Conservation (phyloP, 495 filamentous ascomycete genomes). For the Aspergillus hancockii region DNA sequence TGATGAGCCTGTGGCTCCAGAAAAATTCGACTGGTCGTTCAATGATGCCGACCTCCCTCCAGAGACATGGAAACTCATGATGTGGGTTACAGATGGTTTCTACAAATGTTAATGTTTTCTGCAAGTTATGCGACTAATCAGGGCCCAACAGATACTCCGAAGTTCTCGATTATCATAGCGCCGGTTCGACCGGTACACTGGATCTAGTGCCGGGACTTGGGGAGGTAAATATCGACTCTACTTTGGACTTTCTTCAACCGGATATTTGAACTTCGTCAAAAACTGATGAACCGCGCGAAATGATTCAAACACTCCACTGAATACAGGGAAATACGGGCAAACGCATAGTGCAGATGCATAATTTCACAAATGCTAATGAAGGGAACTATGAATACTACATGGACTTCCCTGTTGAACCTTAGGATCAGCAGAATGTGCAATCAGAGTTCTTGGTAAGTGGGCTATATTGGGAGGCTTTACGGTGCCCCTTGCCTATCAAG, state of each 20-base stretch:
- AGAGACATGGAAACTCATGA: slow-evolving; percentile 99
- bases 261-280: not conserved
- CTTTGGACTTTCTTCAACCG: not conserved
- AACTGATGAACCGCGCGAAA: not conserved
- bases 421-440: not conserved
- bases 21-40: slow-evolving; percentile 99
- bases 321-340: not conserved
- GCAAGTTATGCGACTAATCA: slow-evolving; percentile 13
- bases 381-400: not conserved
- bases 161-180: slow-evolving; percentile 97
- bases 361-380: not conserved
- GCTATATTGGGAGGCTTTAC: not conserved
- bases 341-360: not conserved
- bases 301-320: not conserved
- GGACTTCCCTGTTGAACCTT: not conserved
- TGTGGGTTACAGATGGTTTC: slow-evolving; percentile 54
- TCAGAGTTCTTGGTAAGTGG: not conserved
- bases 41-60: slow-evolving; percentile 95
- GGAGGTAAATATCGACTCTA: not conserved
- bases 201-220: not conserved
- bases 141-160: slow-evolving; percentile 83
- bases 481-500: not conserved
- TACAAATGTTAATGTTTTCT: not conserved
- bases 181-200: slow-evolving; percentile 38
- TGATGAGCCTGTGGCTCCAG: slow-evolving; percentile 89